phyloP scores from a whole-genome alignment of 225 moss, liverwort and hornwort genomes.

The Physcomitrellopsis africana region DNA sequence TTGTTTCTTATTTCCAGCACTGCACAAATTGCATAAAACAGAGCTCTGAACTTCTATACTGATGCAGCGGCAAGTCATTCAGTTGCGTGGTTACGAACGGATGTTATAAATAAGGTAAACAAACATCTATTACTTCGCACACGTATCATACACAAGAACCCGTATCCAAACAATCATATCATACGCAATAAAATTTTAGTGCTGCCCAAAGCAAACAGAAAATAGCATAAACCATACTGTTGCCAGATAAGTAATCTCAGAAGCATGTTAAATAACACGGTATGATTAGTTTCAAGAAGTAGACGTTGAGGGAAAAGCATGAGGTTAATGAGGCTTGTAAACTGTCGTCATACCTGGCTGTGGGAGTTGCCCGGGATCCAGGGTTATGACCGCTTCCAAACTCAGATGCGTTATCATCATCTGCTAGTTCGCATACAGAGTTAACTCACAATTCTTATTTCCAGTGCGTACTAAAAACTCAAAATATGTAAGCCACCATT shows the following conservation, averaged over 20 bases:
- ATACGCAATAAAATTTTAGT: background rate
- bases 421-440: slow-evolving; percentile 32
- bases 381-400: slow-evolving; percentile 50
- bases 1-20: slow-evolving; percentile 57
- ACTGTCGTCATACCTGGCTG: slow-evolving; percentile 47
- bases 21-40: slow-evolving; percentile 26
- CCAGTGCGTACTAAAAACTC: background rate
- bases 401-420: slow-evolving; percentile 57
- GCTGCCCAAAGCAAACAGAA: slow-evolving; percentile 7
- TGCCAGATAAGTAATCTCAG: background rate
- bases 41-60: background rate
- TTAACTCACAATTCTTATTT: background rate
- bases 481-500: slow-evolving; percentile 3
- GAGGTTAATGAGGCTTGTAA: slow-evolving; percentile 9
- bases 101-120: background rate
- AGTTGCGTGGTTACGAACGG: background rate
- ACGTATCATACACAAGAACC: too few relatives aligned
- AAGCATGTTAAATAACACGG: background rate
- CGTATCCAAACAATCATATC: background rate
- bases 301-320: background rate
- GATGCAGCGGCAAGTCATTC: background rate
- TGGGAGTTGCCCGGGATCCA: slow-evolving; percentile 45
- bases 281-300: background rate
- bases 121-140: background rate
- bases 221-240: background rate